A percentile compares a stretch with the other conserved stretches of the same genome.
Conservation (phyloP, 495 filamentous ascomycete genomes). For the Amphirosellinia nigrospora region DNA sequence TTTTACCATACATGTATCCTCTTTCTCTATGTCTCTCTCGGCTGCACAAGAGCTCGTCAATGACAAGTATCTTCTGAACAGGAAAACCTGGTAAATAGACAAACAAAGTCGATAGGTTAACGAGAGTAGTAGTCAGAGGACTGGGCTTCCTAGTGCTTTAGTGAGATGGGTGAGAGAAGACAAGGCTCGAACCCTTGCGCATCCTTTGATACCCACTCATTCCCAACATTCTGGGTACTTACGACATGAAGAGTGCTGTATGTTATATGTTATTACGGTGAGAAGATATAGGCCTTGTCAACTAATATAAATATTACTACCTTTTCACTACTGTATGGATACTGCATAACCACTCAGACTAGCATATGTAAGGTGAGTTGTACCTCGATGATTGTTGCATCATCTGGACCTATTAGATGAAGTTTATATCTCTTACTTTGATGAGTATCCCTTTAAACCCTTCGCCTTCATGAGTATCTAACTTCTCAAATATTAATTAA, state of each 20-base stretch:
- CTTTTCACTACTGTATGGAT: neutral
- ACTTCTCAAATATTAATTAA: neutral
- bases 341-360: neutral
- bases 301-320: conserved; percentile 3
- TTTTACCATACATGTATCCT: neutral
- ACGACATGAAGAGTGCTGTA: conserved; percentile 21
- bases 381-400: neutral
- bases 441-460: neutral
- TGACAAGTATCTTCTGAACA: neutral
- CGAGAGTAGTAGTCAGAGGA: neutral
- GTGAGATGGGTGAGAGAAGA: conserved; percentile 28
- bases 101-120: neutral
- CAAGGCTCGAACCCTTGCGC: conserved; percentile 36
- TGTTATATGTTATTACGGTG: neutral
- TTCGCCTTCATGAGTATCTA: neutral
- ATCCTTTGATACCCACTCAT: conserved; percentile 35
- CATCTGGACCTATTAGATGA: neutral
- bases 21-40: neutral
- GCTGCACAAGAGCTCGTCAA: neutral
- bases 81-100: conserved; percentile 1
- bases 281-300: conserved; percentile 8
- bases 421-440: neutral
- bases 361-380: conserved; percentile 1
- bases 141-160: neutral
- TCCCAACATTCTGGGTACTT: conserved; percentile 41